Percentiles rank a stretch among this genome's conserved stretches.
Evolutionary conservation across 306 rosid genomes (phyloP).

Genomic region (Cucumis sativus): DNA sequence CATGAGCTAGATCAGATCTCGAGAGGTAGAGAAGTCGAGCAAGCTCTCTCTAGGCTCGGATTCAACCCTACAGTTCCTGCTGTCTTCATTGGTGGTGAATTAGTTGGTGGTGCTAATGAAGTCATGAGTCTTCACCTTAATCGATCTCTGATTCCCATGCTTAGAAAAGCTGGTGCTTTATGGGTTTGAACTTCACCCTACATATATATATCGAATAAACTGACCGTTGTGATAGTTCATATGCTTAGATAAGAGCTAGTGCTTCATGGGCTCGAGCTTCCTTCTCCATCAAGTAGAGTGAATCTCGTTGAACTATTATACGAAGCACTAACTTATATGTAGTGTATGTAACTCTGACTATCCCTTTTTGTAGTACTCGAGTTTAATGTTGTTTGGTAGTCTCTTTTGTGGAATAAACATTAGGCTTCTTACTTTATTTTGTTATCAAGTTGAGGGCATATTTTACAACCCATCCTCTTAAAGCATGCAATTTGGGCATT

Average conservation of each 20-base stretch:
- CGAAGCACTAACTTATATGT: not conserved
- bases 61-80: conserved; percentile 66
- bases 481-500: not conserved
- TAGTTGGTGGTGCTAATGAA: conserved; percentile 78
- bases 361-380: not conserved
- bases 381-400: not conserved
- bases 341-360: not conserved
- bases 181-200: conserved; percentile 40
- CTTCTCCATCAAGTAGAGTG: too few species aligned
- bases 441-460: not conserved
- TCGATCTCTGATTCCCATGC: conserved; percentile 78
- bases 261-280: too few species aligned
- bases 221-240: too few species aligned
- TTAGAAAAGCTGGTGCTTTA: conserved; percentile 57
- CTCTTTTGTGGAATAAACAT: not conserved
- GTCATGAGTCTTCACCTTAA: conserved; percentile 84
- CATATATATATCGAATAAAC: not conserved
- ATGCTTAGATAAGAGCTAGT: too few species aligned
- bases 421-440: not conserved
- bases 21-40: conserved; percentile 78
- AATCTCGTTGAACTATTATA: too few species aligned
- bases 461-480: not conserved
- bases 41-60: conserved; percentile 52
- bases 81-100: conserved; percentile 64
- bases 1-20: conserved; percentile 70